A percentile compares a stretch with the other conserved stretches of the same genome.
Conservation (phyloP, 768 basidiomycete genomes). For the Obba rivulosa region DNA sequence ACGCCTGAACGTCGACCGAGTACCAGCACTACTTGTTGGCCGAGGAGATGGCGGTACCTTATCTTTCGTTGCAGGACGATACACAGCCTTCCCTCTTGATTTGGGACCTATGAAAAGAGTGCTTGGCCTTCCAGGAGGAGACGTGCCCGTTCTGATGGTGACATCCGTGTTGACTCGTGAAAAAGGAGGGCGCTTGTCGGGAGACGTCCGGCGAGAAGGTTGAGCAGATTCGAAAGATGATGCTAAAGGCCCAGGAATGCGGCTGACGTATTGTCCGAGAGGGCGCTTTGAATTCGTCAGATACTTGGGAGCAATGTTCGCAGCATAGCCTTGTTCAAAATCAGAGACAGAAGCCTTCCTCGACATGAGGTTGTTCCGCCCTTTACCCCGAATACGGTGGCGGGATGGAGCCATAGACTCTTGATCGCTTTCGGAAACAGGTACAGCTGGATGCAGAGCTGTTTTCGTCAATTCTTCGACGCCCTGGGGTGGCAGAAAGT, state of each 20-base stretch:
- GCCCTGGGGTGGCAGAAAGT: constrained; percentile 66
- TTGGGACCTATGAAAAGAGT: constrained; percentile 25
- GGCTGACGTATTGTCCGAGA: constrained; percentile 28
- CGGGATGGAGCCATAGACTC: constrained; percentile 41
- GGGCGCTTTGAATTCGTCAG: constrained; percentile 50
- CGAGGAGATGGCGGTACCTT: constrained; percentile 32
- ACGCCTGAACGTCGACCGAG: constrained; percentile 53
- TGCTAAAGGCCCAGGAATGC: constrained; percentile 50
- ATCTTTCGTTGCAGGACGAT: constrained; percentile 32
- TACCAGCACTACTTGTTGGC: constrained; percentile 33
- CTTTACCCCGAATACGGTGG: constrained; percentile 39
- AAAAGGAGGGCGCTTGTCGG: constrained; percentile 53
- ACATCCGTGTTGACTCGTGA: constrained; percentile 19
- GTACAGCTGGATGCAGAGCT: constrained; percentile 52
- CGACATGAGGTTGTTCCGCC: constrained; percentile 42
- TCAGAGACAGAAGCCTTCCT: constrained; percentile 71
- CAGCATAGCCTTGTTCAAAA: constrained; percentile 88
- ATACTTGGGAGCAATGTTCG: constrained; percentile 82
- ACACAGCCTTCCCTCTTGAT: constrained; percentile 30
- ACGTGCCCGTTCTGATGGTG: constrained; percentile 15
- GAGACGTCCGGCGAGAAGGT: constrained; percentile 63
- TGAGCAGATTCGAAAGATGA: constrained; percentile 49
- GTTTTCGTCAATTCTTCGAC: constrained; percentile 69
- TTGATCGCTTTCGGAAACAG: constrained; percentile 80
- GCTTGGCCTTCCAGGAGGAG: constrained; percentile 37